phyloP scores from a whole-genome alignment of 169 alveolate species.

The Cryptosporidium muris region DNA sequence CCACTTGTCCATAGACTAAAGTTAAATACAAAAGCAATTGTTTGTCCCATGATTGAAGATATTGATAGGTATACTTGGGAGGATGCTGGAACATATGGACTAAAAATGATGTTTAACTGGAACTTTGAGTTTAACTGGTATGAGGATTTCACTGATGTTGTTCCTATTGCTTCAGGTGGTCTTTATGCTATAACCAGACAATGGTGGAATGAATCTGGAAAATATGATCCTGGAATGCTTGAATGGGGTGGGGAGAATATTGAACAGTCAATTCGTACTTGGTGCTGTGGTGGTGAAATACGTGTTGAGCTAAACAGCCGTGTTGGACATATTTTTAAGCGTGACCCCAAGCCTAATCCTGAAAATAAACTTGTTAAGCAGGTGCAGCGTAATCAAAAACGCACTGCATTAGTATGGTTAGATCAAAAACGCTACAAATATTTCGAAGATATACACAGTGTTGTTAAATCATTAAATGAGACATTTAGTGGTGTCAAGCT shows the following conservation, averaged over 20 bases:
- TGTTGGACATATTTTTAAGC: constrained; percentile 74
- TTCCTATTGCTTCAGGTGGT: constrained; percentile 74
- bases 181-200: constrained; percentile 73
- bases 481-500: constrained; percentile 37
- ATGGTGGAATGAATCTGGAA: constrained; percentile 79
- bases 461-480: constrained; percentile 39
- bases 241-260: constrained; percentile 78
- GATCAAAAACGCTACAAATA: constrained; percentile 55
- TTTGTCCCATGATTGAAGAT: constrained; percentile 78
- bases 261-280: constrained; percentile 74
- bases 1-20: constrained; percentile 27
- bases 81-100: constrained; percentile 64
- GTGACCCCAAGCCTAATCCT: constrained; percentile 72
- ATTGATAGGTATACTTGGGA: constrained; percentile 77
- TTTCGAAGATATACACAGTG: constrained; percentile 44
- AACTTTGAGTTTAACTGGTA: constrained; percentile 79
- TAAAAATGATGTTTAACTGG: constrained; percentile 77
- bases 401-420: constrained; percentile 70
- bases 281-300: constrained; percentile 80
- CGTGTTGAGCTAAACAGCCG: constrained; percentile 65
- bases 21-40: constrained; percentile 64
- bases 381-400: constrained; percentile 70
- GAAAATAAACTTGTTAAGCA: constrained; percentile 55
- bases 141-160: constrained; percentile 58
- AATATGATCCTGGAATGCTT: constrained; percentile 74